phyloP scores from a whole-genome alignment of 2,329 filamentous ascomycete genomes.

The Rhynchosporium secalis region DNA sequence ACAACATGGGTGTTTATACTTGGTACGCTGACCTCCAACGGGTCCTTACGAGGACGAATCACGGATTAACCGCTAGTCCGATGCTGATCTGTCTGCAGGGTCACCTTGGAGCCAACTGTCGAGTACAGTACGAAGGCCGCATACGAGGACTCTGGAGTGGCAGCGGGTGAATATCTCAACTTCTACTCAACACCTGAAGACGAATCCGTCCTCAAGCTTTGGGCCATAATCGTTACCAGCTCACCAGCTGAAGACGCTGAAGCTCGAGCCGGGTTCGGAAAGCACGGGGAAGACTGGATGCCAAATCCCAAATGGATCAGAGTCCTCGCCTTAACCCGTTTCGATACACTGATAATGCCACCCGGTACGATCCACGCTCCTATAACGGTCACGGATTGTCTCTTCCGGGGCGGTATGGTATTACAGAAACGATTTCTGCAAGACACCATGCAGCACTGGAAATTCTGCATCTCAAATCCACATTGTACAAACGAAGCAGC shows the following conservation, averaged over 20 bases:
- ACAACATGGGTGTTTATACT: constrained; percentile 22
- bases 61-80: not conserved
- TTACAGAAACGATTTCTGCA: constrained; percentile 22
- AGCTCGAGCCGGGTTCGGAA: constrained; percentile 15
- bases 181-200: constrained; percentile 13
- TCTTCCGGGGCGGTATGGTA: constrained; percentile 24
- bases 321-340: constrained; percentile 18
- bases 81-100: not conserved
- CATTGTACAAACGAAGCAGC: constrained; percentile 22
- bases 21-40: not conserved
- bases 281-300: constrained; percentile 16
- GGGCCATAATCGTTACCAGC: constrained; percentile 20
- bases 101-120: constrained; percentile 23
- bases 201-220: constrained; percentile 20
- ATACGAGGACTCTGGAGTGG: not conserved
- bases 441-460: constrained; percentile 17
- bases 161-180: constrained; percentile 1
- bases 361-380: constrained; percentile 25
- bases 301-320: constrained; percentile 18
- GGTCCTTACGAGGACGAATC: not conserved
- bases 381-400: constrained; percentile 25
- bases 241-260: constrained; percentile 15
- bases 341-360: constrained; percentile 25
- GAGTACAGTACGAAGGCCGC: not conserved
- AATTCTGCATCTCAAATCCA: constrained; percentile 18